Percentiles rank a stretch among this genome's conserved stretches.
These are phyloP conservation scores for Mycosarcoma maydis DNA, from an alignment of 1,284 basidiomycete species.

Conservation along the genomic window DNA sequence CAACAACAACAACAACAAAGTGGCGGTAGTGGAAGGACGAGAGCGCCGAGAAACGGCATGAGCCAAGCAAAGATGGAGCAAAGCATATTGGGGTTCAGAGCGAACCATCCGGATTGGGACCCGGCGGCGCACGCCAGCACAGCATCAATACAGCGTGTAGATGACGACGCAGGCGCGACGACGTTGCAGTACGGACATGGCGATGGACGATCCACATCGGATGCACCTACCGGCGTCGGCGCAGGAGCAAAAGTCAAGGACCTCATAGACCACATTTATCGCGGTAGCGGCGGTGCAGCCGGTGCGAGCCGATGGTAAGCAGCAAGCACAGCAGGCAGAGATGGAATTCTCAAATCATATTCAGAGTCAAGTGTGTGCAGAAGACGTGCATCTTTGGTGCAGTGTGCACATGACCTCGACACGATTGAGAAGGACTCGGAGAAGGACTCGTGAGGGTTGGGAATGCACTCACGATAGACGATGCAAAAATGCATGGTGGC, in stretches of 20 bases:
- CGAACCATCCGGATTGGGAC: constrained; percentile 92
- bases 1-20: not conserved
- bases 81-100: constrained; percentile 90
- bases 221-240: constrained; percentile 1
- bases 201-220: constrained; percentile 6
- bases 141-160: constrained; percentile 5
- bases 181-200: constrained; percentile 3
- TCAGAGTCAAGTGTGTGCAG: no score
- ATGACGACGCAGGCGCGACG: not conserved
- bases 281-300: constrained; percentile 23
- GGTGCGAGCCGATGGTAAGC: constrained; percentile 30
- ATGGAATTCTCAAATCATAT: no score
- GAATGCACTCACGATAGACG: no score
- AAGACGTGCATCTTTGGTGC: no score
- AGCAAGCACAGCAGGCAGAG: not conserved
- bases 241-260: constrained; percentile 45
- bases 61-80: constrained; percentile 80
- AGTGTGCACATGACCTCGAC: no score
- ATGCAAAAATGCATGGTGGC: no score
- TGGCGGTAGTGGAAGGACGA: constrained; percentile 74
- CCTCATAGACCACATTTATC: constrained; percentile 43
- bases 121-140: constrained; percentile 73
- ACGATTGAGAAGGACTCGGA: no score
- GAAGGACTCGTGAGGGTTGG: no score
- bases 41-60: constrained; percentile 68